Conservation (phyloP, 192 early-diverging fungal species). For the Backusella westeae region DNA sequence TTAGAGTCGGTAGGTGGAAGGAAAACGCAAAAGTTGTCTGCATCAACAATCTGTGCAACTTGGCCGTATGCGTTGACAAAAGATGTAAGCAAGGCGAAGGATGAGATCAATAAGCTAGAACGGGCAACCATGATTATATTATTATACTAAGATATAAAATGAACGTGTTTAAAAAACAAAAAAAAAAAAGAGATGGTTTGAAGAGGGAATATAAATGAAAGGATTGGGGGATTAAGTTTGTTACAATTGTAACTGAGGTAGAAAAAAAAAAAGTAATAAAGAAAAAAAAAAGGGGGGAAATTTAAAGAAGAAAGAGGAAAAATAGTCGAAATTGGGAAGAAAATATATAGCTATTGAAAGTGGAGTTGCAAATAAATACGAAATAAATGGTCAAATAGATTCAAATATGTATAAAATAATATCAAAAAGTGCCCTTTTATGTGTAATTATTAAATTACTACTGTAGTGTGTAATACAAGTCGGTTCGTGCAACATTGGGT, state of each 20-base stretch:
- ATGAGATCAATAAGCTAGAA: conserved; percentile 9
- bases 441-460: not conserved
- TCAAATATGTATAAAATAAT: not conserved
- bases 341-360: not conserved
- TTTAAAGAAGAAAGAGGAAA: conserved; percentile 9
- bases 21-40: conserved; percentile 36
- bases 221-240: not conserved
- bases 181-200: not conserved
- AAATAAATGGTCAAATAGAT: conserved; percentile 3
- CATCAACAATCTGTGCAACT: conserved; percentile 31
- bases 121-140: conserved; percentile 10
- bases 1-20: conserved; percentile 41
- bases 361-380: conserved; percentile 5
- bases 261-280: not conserved
- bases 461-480: not conserved
- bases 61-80: conserved; percentile 16
- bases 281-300: not conserved
- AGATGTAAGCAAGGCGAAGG: not conserved
- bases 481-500: not conserved
- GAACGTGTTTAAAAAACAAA: not conserved
- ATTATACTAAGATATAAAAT: not conserved
- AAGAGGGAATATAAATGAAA: not conserved
- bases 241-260: not conserved
- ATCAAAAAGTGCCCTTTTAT: not conserved
- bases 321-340: not conserved